Conservation (phyloP, 179 eudicot genomes). For the Heliamphora pulchella region DNA sequence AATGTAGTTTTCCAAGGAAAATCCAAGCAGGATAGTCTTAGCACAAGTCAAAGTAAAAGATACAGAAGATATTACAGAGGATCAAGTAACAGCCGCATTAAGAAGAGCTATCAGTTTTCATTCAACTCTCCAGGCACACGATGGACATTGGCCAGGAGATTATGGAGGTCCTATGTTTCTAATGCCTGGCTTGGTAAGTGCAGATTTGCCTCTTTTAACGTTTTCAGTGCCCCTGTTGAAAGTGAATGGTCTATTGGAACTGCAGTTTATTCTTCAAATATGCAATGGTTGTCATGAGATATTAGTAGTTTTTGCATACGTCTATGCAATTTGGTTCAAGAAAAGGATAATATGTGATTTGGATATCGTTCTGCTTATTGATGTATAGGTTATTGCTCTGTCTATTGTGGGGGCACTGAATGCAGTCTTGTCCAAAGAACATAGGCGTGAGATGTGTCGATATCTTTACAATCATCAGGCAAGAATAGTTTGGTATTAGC, state of each 20-base stretch:
- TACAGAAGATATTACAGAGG: constrained; percentile 47
- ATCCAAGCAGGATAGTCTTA: constrained; percentile 26
- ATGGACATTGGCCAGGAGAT: constrained; percentile 94
- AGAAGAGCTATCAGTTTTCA: constrained; percentile 58
- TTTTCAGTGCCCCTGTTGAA: not conserved
- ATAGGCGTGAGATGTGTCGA: constrained; percentile 69
- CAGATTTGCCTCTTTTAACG: constrained; percentile 10
- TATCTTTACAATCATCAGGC: constrained; percentile 90
- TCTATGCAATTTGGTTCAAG: not conserved
- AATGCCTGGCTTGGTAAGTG: constrained; percentile 72
- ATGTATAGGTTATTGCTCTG: constrained; percentile 58
- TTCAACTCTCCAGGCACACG: constrained; percentile 65
- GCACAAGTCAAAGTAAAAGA: constrained; percentile 49
- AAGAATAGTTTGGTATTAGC: constrained; percentile 9
- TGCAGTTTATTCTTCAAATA: not conserved
- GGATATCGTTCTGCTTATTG: constrained; percentile 4
- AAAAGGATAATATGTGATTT: constrained; percentile 1
- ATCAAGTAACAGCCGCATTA: constrained; percentile 40
- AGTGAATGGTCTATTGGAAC: not conserved
- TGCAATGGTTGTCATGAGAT: not conserved
- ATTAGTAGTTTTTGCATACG: not conserved
- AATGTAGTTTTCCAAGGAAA: constrained; percentile 58
- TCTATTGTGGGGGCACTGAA: constrained; percentile 56
- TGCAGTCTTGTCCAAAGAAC: constrained; percentile 63
- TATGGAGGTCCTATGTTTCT: constrained; percentile 90